Conservation (phyloP, 805 yeast genomes). For the Ogataea corticis region DNA sequence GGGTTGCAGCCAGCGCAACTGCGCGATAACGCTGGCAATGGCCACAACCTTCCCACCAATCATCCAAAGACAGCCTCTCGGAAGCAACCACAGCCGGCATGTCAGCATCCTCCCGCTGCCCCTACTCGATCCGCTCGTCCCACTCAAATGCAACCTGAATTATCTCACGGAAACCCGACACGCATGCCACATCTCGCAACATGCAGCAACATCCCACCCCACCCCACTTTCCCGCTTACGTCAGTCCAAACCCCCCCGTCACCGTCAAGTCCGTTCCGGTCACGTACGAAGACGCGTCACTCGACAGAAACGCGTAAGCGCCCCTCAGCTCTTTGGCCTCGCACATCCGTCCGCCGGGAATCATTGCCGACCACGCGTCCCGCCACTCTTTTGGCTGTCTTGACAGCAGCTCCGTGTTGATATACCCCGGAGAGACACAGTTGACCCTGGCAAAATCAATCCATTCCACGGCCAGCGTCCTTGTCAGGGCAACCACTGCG, state of each 20-base stretch:
- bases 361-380: conserved; percentile 24
- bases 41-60: too few species aligned
- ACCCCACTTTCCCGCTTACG: background rate
- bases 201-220: background rate
- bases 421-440: conserved; percentile 49
- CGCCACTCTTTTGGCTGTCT: conserved; percentile 23
- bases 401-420: conserved; percentile 40
- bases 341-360: conserved; percentile 47
- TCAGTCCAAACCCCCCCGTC: conserved; percentile 43
- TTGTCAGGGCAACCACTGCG: conserved; percentile 43
- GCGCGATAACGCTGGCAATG: too few species aligned
- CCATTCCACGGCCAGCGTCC: conserved; percentile 46
- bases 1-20: too few species aligned
- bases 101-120: too few species aligned
- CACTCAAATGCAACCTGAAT: too few species aligned
- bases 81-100: too few species aligned
- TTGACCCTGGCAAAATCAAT: conserved; percentile 47
- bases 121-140: too few species aligned
- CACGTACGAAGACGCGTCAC: conserved; percentile 48
- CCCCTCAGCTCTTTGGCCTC: conserved; percentile 47
- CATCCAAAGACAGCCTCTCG: too few species aligned
- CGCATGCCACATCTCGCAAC: background rate
- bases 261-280: conserved; percentile 47
- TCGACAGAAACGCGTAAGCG: conserved; percentile 49
- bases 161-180: too few species aligned